Conservation (phyloP, 768 basidiomycete species). For the Leccinellum albellum region DNA sequence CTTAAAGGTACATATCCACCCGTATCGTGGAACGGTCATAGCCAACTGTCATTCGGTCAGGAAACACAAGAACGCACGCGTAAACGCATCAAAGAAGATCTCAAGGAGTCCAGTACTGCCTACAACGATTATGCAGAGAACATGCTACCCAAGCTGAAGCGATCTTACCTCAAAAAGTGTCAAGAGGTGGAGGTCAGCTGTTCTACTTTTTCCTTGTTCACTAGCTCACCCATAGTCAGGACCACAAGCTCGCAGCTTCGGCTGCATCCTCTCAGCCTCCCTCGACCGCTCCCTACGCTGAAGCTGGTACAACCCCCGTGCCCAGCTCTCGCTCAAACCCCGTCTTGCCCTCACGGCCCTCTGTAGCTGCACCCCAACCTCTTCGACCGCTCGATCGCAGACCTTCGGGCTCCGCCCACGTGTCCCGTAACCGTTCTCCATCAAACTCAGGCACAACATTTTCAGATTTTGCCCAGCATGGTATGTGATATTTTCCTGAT, state of each 20-base stretch:
- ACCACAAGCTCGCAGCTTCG: slow-evolving; percentile 52
- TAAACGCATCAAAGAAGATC: slow-evolving; percentile 86
- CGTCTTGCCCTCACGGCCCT: slow-evolving; percentile 45
- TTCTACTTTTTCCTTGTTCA: not conserved
- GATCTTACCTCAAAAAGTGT: slow-evolving; percentile 77
- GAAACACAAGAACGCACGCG: slow-evolving; percentile 91
- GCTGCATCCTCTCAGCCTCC: slow-evolving; percentile 28
- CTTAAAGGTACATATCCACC: slow-evolving; percentile 50
- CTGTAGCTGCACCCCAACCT: slow-evolving; percentile 69
- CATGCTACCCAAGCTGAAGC: slow-evolving; percentile 76
- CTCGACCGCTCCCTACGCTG: slow-evolving; percentile 33
- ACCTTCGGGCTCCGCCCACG: slow-evolving; percentile 56
- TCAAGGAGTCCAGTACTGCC: slow-evolving; percentile 71
- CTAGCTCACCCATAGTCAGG: slow-evolving; percentile 39
- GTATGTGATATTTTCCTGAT: slow-evolving; percentile 24
- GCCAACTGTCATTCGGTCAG: slow-evolving; percentile 34
- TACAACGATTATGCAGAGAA: slow-evolving; percentile 82
- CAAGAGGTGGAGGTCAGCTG: slow-evolving; percentile 75
- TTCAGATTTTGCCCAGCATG: slow-evolving; percentile 85
- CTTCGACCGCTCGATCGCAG: slow-evolving; percentile 71
- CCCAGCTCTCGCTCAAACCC: slow-evolving; percentile 44
- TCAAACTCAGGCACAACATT: slow-evolving; percentile 78
- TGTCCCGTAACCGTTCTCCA: slow-evolving; percentile 68
- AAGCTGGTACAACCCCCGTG: slow-evolving; percentile 27
- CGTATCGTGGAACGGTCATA: not conserved